A percentile compares a stretch with the other conserved stretches of the same genome.
phyloP scores from a whole-genome alignment of 176 grass and related monocot genomes.

The Elymus sibiricus region DNA sequence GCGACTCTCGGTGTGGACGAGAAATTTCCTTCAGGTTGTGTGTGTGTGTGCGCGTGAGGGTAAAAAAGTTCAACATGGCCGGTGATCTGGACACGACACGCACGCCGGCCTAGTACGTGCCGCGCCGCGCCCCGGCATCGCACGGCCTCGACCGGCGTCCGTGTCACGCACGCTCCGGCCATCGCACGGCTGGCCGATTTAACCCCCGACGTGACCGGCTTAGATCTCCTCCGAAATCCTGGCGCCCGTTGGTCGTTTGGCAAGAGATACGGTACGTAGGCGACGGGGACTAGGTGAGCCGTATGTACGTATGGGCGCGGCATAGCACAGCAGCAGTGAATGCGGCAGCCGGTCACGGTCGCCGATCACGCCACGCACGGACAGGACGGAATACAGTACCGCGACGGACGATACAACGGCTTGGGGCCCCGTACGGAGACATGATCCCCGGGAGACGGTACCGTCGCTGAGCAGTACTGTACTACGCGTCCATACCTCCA shows the following conservation, averaged over 20 bases:
- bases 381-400: not conserved
- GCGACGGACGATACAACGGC: not conserved
- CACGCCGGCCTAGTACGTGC: too few species aligned
- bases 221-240: not conserved
- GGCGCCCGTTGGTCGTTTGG: not conserved
- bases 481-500: not conserved
- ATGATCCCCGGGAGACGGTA: not conserved
- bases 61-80: not conserved
- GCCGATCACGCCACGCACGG: too few species aligned
- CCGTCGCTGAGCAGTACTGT: too few species aligned
- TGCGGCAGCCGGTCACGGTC: not conserved
- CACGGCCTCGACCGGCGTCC: not conserved
- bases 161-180: not conserved
- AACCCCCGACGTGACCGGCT: not conserved
- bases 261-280: not conserved
- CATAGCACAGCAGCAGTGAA: not conserved
- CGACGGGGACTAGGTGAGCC: not conserved
- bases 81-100: not conserved
- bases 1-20: too few species aligned
- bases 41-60: too few species aligned
- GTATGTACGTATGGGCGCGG: not conserved
- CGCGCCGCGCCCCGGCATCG: not conserved
- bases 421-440: not conserved
- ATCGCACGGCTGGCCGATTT: not conserved
- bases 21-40: too few species aligned